Evolutionary conservation across 805 yeast genomes (phyloP).

Genomic region (Pichia cephalocereana): DNA sequence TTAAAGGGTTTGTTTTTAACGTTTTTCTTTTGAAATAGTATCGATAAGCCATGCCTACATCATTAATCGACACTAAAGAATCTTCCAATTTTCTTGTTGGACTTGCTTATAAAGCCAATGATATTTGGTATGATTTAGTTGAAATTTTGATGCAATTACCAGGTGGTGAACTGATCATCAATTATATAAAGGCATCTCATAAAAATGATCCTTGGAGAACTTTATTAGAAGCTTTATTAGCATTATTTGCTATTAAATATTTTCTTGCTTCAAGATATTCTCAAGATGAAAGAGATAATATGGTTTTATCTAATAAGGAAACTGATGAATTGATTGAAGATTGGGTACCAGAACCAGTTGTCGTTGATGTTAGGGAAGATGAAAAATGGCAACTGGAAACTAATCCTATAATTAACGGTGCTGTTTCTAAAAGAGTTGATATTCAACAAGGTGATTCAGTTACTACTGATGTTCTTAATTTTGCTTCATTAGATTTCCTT

Average conservation of each 20-base stretch:
- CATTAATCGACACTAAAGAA: slow-evolving; percentile 1
- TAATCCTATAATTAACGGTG: slow-evolving; percentile 55
- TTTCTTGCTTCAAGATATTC: slow-evolving; percentile 71
- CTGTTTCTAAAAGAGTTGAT: slow-evolving; percentile 30
- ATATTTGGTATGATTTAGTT: slow-evolving; percentile 20
- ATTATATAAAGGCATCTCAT: slow-evolving; percentile 79
- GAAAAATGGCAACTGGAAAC: slow-evolving; percentile 57
- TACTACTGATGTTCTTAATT: slow-evolving; percentile 41
- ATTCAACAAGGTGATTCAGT: slow-evolving; percentile 20
- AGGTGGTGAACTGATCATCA: slow-evolving; percentile 48
- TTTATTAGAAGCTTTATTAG: slow-evolving; percentile 63
- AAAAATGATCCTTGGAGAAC: slow-evolving; percentile 93
- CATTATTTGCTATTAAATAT: slow-evolving; percentile 76
- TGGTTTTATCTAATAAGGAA: slow-evolving; percentile 51
- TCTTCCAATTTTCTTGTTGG: slow-evolving; percentile 21
- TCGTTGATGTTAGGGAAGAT: slow-evolving; percentile 38
- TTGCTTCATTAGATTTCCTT: slow-evolving; percentile 66
- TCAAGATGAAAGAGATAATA: slow-evolving; percentile 62
- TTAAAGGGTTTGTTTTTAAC: no score
- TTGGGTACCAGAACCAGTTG: slow-evolving; percentile 88
- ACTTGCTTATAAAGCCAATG: slow-evolving; percentile 19
- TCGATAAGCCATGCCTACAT: background rate
- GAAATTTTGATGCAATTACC: slow-evolving; percentile 29
- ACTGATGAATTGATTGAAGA: slow-evolving; percentile 77
- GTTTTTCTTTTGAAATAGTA: no score